Percentiles rank a stretch among this genome's conserved stretches.
Conservation (phyloP, 495 filamentous ascomycete genomes). For the Cryomyces antarcticus region DNA sequence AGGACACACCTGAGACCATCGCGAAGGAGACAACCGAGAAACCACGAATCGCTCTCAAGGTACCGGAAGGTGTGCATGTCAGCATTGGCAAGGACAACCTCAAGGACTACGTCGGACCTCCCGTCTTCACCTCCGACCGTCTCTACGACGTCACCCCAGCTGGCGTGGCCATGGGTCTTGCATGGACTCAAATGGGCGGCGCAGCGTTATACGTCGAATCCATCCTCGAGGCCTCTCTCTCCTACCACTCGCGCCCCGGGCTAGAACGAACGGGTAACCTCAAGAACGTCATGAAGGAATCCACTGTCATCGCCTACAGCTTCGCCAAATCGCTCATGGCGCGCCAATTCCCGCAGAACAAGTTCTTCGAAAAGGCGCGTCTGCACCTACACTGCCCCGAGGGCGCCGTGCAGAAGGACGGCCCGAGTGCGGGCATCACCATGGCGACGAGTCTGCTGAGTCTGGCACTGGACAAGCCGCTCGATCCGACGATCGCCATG, state of each 20-base stretch:
- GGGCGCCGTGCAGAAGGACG: constrained; percentile 91
- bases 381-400: constrained; percentile 95
- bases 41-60: constrained; percentile 60
- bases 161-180: constrained; percentile 97
- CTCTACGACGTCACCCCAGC: constrained; percentile 87
- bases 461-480: constrained; percentile 52
- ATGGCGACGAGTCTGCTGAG: constrained; percentile 88
- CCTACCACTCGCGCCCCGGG: constrained; percentile 46
- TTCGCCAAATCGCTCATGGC: constrained; percentile 84
- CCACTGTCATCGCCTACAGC: constrained; percentile 79
- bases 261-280: constrained; percentile 86
- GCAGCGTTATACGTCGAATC: constrained; percentile 94
- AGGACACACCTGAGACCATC: constrained; percentile 34
- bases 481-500: constrained; percentile 88
- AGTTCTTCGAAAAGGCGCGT: constrained; percentile 90
- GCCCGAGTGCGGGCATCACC: constrained; percentile 83
- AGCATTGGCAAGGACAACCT: constrained; percentile 74
- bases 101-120: constrained; percentile 94
- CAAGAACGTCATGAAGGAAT: constrained; percentile 96
- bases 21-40: constrained; percentile 51
- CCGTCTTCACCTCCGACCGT: constrained; percentile 85
- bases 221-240: constrained; percentile 69
- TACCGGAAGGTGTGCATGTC: constrained; percentile 76
- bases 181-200: constrained; percentile 96
- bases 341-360: constrained; percentile 64